Conservation (phyloP, 257 asterid species). For the Ilex asprella region DNA sequence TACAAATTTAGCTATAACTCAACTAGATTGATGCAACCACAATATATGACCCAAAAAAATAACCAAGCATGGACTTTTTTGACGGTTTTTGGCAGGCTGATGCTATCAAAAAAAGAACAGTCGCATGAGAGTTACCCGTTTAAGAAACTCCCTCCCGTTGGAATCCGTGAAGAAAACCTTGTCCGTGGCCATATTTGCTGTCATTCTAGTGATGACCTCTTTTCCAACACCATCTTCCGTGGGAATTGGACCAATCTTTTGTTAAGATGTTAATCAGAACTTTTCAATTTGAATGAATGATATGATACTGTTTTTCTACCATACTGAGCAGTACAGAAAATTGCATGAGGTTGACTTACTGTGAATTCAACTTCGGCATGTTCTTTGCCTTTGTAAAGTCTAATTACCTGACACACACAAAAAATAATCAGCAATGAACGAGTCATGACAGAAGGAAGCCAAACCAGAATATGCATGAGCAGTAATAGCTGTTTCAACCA, state of each 20-base stretch:
- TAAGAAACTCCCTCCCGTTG: constrained; percentile 83
- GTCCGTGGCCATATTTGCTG: constrained; percentile 65
- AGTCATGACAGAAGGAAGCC: not conserved
- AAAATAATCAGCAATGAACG: not conserved
- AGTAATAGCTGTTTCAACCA: not conserved
- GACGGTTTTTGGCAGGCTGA: too few relatives aligned
- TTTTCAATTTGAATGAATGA: not conserved
- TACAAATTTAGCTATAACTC: too few relatives aligned
- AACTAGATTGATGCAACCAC: too few relatives aligned
- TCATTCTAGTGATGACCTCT: constrained; percentile 74
- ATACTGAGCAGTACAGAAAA: not conserved
- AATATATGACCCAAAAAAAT: too few relatives aligned
- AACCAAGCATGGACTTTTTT: too few relatives aligned
- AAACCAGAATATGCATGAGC: not conserved
- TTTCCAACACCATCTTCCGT: constrained; percentile 59
- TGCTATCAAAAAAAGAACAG: too few relatives aligned
- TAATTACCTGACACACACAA: constrained; percentile 35
- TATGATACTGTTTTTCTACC: not conserved
- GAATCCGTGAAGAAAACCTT: constrained; percentile 76
- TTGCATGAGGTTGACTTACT: constrained; percentile 33
- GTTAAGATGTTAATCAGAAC: constrained; percentile 9
- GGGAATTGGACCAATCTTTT: constrained; percentile 81
- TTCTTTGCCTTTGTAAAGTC: constrained; percentile 75
- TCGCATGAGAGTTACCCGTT: constrained; percentile 40
- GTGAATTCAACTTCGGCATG: constrained; percentile 89